phyloP scores from a whole-genome alignment of 2,329 filamentous ascomycete species.

The Fusarium siculi region DNA sequence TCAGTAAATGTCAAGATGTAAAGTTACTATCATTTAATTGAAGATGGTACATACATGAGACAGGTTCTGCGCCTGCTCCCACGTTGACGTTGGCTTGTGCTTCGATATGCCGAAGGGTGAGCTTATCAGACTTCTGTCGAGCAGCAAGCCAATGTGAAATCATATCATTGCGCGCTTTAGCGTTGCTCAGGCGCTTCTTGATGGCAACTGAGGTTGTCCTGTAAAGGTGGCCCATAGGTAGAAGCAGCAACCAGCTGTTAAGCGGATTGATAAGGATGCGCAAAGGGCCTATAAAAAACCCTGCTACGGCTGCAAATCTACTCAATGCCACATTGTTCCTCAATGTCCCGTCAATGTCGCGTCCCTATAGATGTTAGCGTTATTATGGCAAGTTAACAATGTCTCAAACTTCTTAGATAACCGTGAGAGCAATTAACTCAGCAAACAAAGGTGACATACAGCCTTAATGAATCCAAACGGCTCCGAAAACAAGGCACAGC shows the following conservation, averaged over 20 bases:
- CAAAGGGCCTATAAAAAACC: conserved; percentile 37
- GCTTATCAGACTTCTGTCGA: conserved; percentile 20
- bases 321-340: conserved; percentile 30
- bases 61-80: conserved; percentile 12
- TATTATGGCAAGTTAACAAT: background rate
- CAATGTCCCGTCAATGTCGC: conserved; percentile 48
- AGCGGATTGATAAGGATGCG: conserved; percentile 44
- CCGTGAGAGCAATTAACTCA: no score
- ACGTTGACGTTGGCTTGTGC: conserved; percentile 9
- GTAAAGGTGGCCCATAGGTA: conserved; percentile 45
- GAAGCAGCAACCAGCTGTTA: conserved; percentile 40
- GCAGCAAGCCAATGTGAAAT: conserved; percentile 42
- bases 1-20: no score
- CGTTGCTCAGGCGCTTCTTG: conserved; percentile 36
- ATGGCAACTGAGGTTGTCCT: conserved; percentile 41
- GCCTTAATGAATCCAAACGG: conserved; percentile 22
- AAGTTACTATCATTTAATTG: no score
- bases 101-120: conserved; percentile 24
- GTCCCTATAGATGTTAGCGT: background rate
- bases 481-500: conserved; percentile 24
- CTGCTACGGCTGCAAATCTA: conserved; percentile 35
- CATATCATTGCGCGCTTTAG: conserved; percentile 39
- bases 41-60: no score
- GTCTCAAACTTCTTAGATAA: no score
- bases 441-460: background rate